Percentiles rank a stretch among this genome's conserved stretches.
phyloP scores from a whole-genome alignment of 1,284 basidiomycete species.

The Tylopilus orsonianus region DNA sequence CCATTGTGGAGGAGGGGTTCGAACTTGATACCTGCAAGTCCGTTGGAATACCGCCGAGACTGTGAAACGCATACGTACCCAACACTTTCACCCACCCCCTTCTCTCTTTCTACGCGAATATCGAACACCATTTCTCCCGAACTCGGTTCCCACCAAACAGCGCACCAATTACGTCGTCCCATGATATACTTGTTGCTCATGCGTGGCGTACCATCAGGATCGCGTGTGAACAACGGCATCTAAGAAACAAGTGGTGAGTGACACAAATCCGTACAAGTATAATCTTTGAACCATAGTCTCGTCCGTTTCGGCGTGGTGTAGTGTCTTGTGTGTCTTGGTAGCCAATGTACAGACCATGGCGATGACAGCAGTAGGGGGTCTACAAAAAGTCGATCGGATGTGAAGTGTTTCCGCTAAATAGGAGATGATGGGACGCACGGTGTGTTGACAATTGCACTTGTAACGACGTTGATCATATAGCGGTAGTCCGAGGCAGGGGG shows the following conservation, averaged over 20 bases:
- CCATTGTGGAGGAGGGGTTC: constrained; percentile 55
- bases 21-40: constrained; percentile 45
- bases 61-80: constrained; percentile 44
- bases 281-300: constrained; percentile 73
- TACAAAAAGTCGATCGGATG: constrained; percentile 31
- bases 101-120: constrained; percentile 83
- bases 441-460: constrained; percentile 81
- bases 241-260: constrained; percentile 28
- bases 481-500: constrained; percentile 64
- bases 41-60: constrained; percentile 4
- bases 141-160: constrained; percentile 59
- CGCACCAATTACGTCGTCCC: constrained; percentile 89
- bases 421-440: constrained; percentile 49
- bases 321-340: constrained; percentile 80
- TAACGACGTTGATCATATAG: constrained; percentile 85
- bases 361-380: constrained; percentile 77
- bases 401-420: too few relatives aligned
- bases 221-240: constrained; percentile 78
- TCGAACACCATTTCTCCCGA: constrained; percentile 82
- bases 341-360: constrained; percentile 80
- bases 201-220: constrained; percentile 70
- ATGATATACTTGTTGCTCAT: constrained; percentile 77
- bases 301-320: constrained; percentile 76
- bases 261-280: neutral
- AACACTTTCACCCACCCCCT: constrained; percentile 76